Evolutionary conservation across 495 filamentous ascomycete genomes (phyloP), one percentile per base, ranked within the genome.

Genomic region (Venustampulla echinocandica): DNA sequence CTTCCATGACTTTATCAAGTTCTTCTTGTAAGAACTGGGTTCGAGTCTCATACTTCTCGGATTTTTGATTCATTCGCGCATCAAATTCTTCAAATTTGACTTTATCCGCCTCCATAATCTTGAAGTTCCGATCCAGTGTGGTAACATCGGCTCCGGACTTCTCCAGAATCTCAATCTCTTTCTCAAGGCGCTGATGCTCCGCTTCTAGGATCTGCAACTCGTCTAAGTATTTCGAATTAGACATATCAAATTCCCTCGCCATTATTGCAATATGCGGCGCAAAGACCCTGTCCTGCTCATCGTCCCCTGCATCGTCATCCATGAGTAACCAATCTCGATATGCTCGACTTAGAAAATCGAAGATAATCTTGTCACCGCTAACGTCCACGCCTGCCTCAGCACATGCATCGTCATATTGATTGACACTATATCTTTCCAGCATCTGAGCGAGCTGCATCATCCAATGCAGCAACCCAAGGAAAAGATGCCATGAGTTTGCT

Each of bases 401-500:
- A 55, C 89, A 94, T 0, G 88, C 88, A 35, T 94, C 84, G 50
- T 96, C 88, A 61, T 93, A 97, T 35, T 81, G 77, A 25, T 87
- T 79, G 18, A 64, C 50, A 2, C 73, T 64, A 59, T 84, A 96
- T 9, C 80, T 66, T 44, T 97, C 87, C 65, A 95, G 80, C 79
- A 94, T 94, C 43, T 84, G 76, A 10, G 88, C 86, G 37, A 97
- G 68, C 63, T 96, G 89, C 90, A 99, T 93, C 79, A 99, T 83
- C 92, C 92, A 99, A 64, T 99, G 90, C 38, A 99, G 71, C 65
- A 97, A 71, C 0, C 88, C 93, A 19, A 99, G 69, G 59, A 97
- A 95, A 0, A 85, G 86, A 21, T 83, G 81, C 92, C 92, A 99
- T 22, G 55, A 54, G 56, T 95, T 96, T 59, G 90, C 86, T 9